Evolutionary conservation across 2,329 filamentous ascomycete species (phyloP).

Genomic region (Alternaria brassicicola): DNA sequence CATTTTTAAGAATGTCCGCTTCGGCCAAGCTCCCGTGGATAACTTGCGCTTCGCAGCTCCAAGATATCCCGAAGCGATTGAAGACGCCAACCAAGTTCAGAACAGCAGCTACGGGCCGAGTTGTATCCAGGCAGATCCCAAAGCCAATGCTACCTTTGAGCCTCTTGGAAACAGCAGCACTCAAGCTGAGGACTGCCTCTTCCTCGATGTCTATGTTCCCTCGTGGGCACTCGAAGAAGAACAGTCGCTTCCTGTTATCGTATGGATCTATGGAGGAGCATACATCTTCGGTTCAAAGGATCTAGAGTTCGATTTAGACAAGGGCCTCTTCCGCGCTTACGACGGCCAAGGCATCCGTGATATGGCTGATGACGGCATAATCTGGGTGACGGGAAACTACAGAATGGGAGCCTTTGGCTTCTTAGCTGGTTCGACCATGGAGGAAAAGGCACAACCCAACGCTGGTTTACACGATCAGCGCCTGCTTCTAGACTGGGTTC

Average conservation of each 20-base stretch:
- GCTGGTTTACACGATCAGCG: background rate
- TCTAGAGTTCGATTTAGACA: background rate
- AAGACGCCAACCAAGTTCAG: background rate
- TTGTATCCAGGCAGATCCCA: background rate
- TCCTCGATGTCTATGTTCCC: background rate
- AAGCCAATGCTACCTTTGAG: background rate
- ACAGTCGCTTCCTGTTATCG: background rate
- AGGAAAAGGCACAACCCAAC: background rate
- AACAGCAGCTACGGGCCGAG: background rate
- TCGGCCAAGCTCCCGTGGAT: background rate
- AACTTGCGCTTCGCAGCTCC: background rate
- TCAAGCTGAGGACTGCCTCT: background rate
- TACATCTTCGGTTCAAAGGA: background rate
- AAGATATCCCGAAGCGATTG: background rate
- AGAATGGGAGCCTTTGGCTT: background rate
- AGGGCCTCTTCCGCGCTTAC: background rate
- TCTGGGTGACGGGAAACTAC: background rate
- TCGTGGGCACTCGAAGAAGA: background rate
- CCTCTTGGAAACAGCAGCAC: background rate
- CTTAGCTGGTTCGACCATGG: background rate
- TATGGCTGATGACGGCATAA: rapidly evolving
- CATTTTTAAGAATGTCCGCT: background rate
- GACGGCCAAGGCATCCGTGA: background rate
- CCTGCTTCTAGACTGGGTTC: background rate
- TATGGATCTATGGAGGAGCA: background rate